Percentiles rank a stretch among this genome's conserved stretches.
Evolutionary conservation across 495 filamentous ascomycete genomes (phyloP).

Genomic region (Tuber borchii): DNA sequence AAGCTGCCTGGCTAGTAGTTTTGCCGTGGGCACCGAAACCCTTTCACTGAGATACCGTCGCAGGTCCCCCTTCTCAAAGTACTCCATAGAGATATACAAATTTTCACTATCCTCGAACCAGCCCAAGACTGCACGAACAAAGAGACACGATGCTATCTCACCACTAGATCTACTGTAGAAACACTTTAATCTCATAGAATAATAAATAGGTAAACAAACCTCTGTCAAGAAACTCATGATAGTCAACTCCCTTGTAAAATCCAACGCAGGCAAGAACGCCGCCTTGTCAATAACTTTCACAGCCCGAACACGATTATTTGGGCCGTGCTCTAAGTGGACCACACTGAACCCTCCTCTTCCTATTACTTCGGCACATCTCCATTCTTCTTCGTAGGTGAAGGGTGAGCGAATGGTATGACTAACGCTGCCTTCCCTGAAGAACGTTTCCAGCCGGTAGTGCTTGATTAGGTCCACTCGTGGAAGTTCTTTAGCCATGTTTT

Average conservation of each 20-base stretch:
- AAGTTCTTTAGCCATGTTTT: not conserved
- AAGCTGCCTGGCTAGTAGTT: conserved; percentile 45
- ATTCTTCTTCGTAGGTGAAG: not conserved
- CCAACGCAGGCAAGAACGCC: not conserved
- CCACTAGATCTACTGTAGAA: not conserved
- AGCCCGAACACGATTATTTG: conserved; percentile 7
- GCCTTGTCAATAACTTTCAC: conserved; percentile 12
- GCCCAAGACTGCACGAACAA: conserved; percentile 42
- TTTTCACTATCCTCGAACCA: conserved; percentile 44
- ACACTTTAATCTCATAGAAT: not conserved
- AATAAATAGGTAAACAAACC: conserved; percentile 7
- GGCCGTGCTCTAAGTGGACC: conserved; percentile 8
- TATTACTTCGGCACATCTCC: conserved; percentile 4
- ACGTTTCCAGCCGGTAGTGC: not conserved
- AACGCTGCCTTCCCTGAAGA: not conserved
- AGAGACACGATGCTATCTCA: not conserved
- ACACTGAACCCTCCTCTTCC: conserved; percentile 6
- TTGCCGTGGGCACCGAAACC: conserved; percentile 44
- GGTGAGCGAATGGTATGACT: not conserved
- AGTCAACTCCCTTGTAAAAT: conserved; percentile 8
- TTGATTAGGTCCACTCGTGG: not conserved
- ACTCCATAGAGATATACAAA: conserved; percentile 48
- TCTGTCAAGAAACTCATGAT: conserved; percentile 8
- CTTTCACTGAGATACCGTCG: conserved; percentile 33
- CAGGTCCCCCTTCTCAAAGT: conserved; percentile 44